Conservation (phyloP, 2,329 filamentous ascomycete genomes). For the Ophiostoma sp. region DNA sequence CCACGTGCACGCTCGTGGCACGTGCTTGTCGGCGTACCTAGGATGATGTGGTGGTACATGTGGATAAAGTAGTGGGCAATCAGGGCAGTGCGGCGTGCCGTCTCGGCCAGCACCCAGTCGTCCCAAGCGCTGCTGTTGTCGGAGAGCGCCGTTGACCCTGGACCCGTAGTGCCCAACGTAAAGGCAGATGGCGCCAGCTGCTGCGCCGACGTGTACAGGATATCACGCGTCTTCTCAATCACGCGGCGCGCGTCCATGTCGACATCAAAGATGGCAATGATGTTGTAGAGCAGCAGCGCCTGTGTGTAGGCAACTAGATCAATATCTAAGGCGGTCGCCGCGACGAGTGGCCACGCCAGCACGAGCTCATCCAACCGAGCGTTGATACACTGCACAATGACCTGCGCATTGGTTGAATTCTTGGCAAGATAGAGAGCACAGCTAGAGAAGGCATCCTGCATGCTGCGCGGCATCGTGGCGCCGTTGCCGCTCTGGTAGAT, state of each 20-base stretch:
- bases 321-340: neutral
- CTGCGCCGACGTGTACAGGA: neutral
- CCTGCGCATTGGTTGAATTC: conserved; percentile 42
- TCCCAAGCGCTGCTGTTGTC: conserved; percentile 40
- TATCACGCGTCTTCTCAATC: conserved; percentile 23
- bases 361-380: neutral
- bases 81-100: conserved; percentile 47
- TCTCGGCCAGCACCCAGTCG: conserved; percentile 50
- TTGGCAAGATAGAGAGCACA: conserved; percentile 50
- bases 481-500: conserved; percentile 31
- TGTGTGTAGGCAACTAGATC: conserved; percentile 38
- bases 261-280: conserved; percentile 43
- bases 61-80: conserved; percentile 44
- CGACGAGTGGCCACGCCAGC: neutral
- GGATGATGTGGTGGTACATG: conserved; percentile 34
- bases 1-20: conserved; percentile 26
- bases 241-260: conserved; percentile 35
- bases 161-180: no score
- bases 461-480: conserved; percentile 45
- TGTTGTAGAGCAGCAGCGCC: conserved; percentile 42
- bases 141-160: neutral
- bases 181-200: neutral
- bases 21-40: conserved; percentile 27
- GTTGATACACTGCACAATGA: conserved; percentile 40
- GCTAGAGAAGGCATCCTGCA: conserved; percentile 50